Base-by-base conservation (phyloP, 768 basidiomycete species). In the Chalciporus sphaerocephalus region DNA sequence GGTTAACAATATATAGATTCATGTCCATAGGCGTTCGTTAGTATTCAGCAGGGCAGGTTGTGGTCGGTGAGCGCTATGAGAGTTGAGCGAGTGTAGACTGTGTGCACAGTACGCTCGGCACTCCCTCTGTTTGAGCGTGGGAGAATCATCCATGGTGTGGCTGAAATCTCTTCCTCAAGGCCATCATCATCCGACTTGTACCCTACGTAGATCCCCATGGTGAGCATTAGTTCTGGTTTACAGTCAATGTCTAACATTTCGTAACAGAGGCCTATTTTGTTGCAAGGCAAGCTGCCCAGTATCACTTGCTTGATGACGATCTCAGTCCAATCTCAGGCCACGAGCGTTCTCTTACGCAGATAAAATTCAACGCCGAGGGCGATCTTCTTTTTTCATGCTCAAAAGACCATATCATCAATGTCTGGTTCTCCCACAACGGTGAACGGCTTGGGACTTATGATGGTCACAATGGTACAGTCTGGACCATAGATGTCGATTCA, bases 341-440 rank as follows among this genome's bases (percentile, higher is more conserved):
- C 70, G 92, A 97, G 74, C 92, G 95, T 61, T 88, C 95, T 40
- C 74, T 98, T 59, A 97, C 94, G 7, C 92, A 97, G 72, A 89
- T 97, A 79, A 92, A 92, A 73, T 98, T 91, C 78, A 99, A 97
- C 72, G 68, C 75, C 42, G 96, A 98, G 62, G 96, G 96, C 53
- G 96, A 98, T 69, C 76, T 99, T 13, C 75, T 99, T 40, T 96
- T 99, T 69, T 85, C 92, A 18, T 91, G 87, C 62, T 92, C 92
- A 56, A 99, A 99, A 76, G 96, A 99, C 66, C 79, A 87, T 58
- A 67, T 90, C 55, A 89, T 97, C 66, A 97, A 96, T 63, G 93
- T 92, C 40, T 98, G 95, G 95, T 96, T 79, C 66, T 85, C 93
- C 11, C 91, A 95, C 59, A 99, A 99, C 58, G 96, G 96, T 40